A percentile compares a stretch with the other conserved stretches of the same genome.
These are phyloP conservation scores for Piper betle DNA, from an alignment of 164 flowering plant species.

Conservation along the genomic window DNA sequence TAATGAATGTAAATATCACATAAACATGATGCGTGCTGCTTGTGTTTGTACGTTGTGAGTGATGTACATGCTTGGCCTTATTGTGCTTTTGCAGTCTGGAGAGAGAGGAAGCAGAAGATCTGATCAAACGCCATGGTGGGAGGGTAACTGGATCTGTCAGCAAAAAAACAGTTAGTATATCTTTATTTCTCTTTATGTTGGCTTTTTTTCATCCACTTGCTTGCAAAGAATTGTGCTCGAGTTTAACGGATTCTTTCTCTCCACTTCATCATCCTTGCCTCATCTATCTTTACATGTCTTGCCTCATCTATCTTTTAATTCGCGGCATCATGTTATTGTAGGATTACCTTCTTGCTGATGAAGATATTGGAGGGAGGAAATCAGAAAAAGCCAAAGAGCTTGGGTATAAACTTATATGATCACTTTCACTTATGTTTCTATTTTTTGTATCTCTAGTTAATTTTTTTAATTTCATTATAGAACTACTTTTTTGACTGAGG, in stretches of 20 bases:
- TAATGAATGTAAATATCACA: no score
- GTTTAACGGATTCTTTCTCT: no score
- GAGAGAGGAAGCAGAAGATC: slow-evolving; percentile 95
- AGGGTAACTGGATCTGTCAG: slow-evolving; percentile 94
- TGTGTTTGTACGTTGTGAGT: no score
- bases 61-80: not conserved
- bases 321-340: slow-evolving; percentile 22
- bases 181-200: not conserved
- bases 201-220: not conserved
- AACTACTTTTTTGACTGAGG: slow-evolving; percentile 73
- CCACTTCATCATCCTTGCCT: no score
- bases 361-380: slow-evolving; percentile 87
- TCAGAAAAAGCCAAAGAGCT: slow-evolving; percentile 87
- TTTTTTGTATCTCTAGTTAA: slow-evolving; percentile 2
- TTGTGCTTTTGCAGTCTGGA: slow-evolving; percentile 53
- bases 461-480: slow-evolving; percentile 21
- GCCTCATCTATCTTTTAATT: not conserved
- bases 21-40: no score
- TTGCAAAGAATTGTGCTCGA: no score
- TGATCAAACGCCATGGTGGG: slow-evolving; percentile 93
- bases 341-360: slow-evolving; percentile 92
- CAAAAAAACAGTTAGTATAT: slow-evolving; percentile 68
- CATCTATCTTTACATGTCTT: no score
- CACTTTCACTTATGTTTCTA: not conserved
- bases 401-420: slow-evolving; percentile 37